Evolutionary conservation across 257 asterid genomes (phyloP), one percentile per base, ranked within the genome.

Genomic region (Nyctanthes arbortristis): DNA sequence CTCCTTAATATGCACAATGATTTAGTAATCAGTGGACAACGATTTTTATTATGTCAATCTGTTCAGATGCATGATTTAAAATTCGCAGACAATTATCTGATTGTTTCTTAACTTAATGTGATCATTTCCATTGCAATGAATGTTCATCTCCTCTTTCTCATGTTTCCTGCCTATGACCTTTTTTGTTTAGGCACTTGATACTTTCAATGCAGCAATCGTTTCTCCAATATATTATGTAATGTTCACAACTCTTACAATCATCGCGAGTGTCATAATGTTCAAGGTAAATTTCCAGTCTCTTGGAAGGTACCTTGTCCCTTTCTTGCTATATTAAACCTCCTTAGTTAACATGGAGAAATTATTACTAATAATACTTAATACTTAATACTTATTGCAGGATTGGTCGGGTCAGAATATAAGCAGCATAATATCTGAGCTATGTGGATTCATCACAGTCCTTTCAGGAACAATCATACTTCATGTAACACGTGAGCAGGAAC

Each of bases 211-310:
- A 0, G 93, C 96, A 33, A 77, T 91, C 16, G 97, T 91, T 66
- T 91, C 97, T 73, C 96, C 97, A 28, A 81, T 91, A 77, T 87
- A 91, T 67, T 91, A 89, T 54, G 97, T 91, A 70, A 82, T 89
- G 96, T 89, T 91, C 86, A 91, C 97, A 63, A 87, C 96, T 33
- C 85, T 91, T 70, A 91, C 97, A 5, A 89, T 89, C 22, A 66
- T 79, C 22, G 96, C 97, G 22, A 91, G 95, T n/a, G 87, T 84
- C 31, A 91, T 91, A 78, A 89, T 91, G 97, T 91, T 89, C 85
- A 91, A 89, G 93, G 93, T 87, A 86, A n/a, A 70, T 69, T 67
- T 4, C 32, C 40, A 14, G 64, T 12, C 60, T 65, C 71, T 67
- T 54, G 66, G 60, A 35, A 35, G 4, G 24, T 25, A 5, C 27